Evolutionary conservation across 2,329 filamentous ascomycete species (phyloP), one percentile per base, ranked within the genome.

Genomic region (Talaromyces sp.): DNA sequence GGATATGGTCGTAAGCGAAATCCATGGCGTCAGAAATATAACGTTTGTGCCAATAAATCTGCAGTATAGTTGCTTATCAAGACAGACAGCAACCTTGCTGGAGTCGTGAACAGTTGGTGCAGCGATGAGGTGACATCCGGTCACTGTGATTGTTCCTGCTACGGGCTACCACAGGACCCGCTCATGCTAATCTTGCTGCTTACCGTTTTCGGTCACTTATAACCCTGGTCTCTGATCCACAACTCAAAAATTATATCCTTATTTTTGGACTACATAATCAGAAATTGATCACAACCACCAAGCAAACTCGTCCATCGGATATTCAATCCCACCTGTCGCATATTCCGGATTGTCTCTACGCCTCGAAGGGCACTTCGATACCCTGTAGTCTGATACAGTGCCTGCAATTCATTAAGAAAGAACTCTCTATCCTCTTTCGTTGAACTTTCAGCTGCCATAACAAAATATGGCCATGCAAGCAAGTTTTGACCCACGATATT

Each of bases 1-100:
- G 89, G 73, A 98, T 96, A 78, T 97, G 93, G 75, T 99, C 95
- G 85, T 98, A 99, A 52, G 93, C 93, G 74, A 96, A 84, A 86
- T 99, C 95, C 95, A 99, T 98, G 60, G 61, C 27, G 39, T 1
- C 13, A 11, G 16, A 37, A 56, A 10, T 22, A 54, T 19, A 16
- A 8, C n/a, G 31, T 8, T 50, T 8, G 47, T n/a, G 19, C 7
- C 33, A 39, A 11, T 24, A 22, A 45, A 10, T 45, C 9, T 3
- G 10, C 9, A 10, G 19, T 19, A n/a, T 10, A 37, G 43, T 33
- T 37, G 60, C 35, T 31, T 50, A 43, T 54, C 19, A 33, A 61
- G 24, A 50, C 45, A 52, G n/a, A 14, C n/a, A 33, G 41, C 58
- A 60, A 43, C 41, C 39, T 41, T 60, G 27, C 22, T 48, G 41